phyloP scores from a whole-genome alignment of 768 basidiomycete species.

The Lenzites betulinus region DNA sequence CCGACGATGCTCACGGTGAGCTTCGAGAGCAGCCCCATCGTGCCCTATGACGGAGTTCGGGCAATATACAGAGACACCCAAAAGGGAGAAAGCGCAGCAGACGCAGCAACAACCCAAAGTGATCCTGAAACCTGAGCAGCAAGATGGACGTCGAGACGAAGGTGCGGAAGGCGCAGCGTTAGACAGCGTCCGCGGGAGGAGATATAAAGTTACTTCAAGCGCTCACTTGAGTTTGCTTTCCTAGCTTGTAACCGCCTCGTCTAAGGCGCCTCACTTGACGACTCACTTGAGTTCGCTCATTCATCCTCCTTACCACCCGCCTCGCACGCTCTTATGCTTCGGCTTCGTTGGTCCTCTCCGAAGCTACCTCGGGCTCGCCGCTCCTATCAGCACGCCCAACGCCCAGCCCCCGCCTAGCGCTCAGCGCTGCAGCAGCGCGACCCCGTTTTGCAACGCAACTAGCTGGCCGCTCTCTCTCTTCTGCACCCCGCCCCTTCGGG shows the following conservation, averaged over 20 bases:
- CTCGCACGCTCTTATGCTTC: neutral
- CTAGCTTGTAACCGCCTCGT: neutral
- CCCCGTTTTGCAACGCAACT: too few species aligned
- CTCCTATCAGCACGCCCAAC: too few species aligned
- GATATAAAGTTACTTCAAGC: neutral
- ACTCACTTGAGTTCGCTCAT: neutral
- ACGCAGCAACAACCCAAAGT: too few species aligned
- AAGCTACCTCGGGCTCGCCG: neutral
- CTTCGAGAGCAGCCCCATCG: conserved; percentile 48
- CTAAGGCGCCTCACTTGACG: neutral
- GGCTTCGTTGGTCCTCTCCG: neutral
- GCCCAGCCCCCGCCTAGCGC: too few species aligned
- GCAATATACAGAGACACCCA: neutral
- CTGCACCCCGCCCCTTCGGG: too few species aligned
- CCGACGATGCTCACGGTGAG: conserved; percentile 68
- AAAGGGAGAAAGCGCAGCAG: neutral
- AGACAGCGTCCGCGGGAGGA: too few species aligned
- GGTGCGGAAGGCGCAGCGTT: too few species aligned
- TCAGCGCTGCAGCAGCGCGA: too few species aligned
- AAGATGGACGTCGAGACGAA: too few species aligned
- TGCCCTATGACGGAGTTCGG: neutral
- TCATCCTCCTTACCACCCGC: neutral
- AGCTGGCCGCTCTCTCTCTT: too few species aligned
- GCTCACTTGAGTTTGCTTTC: neutral
- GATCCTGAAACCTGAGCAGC: too few species aligned